Evolutionary conservation across 208 protist species (phyloP), one percentile per base, ranked within the genome.

Genomic region (Trypanosoma lewisi): DNA sequence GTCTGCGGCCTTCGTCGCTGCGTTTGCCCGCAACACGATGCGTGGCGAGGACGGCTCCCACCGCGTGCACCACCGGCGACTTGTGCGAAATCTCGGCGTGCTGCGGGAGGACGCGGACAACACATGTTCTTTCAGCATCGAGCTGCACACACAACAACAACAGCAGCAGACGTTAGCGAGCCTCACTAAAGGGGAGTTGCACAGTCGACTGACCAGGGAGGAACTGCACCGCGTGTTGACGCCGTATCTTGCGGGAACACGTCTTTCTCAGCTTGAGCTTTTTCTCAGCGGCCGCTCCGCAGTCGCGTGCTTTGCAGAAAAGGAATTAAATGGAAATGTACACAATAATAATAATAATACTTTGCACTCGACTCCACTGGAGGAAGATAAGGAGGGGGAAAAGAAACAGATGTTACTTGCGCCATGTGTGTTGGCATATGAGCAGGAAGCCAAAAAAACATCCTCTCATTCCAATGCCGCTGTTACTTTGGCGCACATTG

Each of bases 11-110:
- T 94, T 82, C 59, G 71, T 94, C 0, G 83, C 87, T 1, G 75
- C 84, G 14, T 94, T 87, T 61, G 75, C 80, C 2, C 59, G 76
- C 16, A 74, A 84, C 49, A 94, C 82, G 17, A 67, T 94, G 67
- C 76, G 74, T 16, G 84, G 80, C 62, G 83, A 91, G 49, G 82
- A 91, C 55, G 82, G 69, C 4, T 67, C 80, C n/a, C 70, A 90
- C 52, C 76, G 75, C 33, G 63, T 66, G 19, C 85, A 89, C 45
- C 82, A 89, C 48, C 65, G 75, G 5, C 76, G 85, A 4, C 69
- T 92, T 6, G 19, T 69, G 21, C 79, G 85, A 12, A 92, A 92
- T 63, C 19, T 77, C 50, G 67, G 73, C 31, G 55, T 55, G 2
- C 59, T 92, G 27, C 31, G 61, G 25, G 52, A 70, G 4, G 44